Evolutionary conservation across 2,329 filamentous ascomycete species (phyloP), one percentile per base, ranked within the genome.

Genomic region (Onygenales sp.): DNA sequence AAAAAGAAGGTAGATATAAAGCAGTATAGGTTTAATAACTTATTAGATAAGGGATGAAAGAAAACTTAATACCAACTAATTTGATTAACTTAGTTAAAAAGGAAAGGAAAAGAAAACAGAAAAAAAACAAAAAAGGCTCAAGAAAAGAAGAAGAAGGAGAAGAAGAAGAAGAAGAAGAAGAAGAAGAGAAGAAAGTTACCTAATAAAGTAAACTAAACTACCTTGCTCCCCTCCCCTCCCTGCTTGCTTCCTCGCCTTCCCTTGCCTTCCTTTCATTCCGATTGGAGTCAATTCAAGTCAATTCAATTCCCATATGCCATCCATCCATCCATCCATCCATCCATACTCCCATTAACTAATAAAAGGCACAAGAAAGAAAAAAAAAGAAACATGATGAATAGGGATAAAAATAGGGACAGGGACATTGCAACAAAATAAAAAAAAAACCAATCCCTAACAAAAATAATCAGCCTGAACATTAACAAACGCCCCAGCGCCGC

Each of bases 401-500:
- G 21, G 3, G 6, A 44, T 5, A 38, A 21, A 46, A 21, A 27
- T 13, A 33, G 38, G 9, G 11, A 46, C 11, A 32, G 38, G 42
- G 36, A 31, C 17, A 17, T 17, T 17, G 17, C 17, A 42, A 51
- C 7, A 8, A 42, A 42, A 42, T 2, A 42, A n/a, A 11, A 21
- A 9, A 21, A 33, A 35, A 33, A 35, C 1, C 2, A 47, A n/a
- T 39, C 9, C 9, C 36, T 39, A 39, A 10, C 10, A 43, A 43
- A 72, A 61, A 65, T 69, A 69, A 59, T 80, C 78, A 61, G 76
- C 72, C 54, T 75, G 68, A 54, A 87, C 78, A 69, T 87, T 92
- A 61, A 96, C 80, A 67, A 97, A 91, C 33, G 89, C 85, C 39
- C 87, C 90, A 9, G 86, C 79, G 35, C 89, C 87, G 54, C 91